These are phyloP conservation scores for Epichloe coenophiala DNA, from an alignment of 2,329 filamentous ascomycete genomes.

Conservation along the genomic window DNA sequence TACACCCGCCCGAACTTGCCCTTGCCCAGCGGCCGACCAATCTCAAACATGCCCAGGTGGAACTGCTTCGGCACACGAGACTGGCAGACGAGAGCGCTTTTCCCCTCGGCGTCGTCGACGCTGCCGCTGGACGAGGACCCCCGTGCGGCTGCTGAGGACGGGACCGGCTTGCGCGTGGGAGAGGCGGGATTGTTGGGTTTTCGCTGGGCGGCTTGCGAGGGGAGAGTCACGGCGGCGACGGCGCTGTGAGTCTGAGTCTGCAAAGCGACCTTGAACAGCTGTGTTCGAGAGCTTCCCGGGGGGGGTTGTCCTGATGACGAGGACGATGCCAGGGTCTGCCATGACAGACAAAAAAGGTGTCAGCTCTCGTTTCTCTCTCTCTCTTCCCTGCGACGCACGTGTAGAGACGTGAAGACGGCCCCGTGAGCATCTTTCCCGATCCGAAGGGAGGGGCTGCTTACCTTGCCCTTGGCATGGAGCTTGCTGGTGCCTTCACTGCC, in stretches of 20 bases:
- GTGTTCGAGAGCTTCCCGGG: constrained; percentile 52
- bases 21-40: constrained; percentile 59
- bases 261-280: constrained; percentile 74
- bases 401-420: neutral
- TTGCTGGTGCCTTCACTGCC: constrained; percentile 32
- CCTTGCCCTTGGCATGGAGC: constrained; percentile 63
- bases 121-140: constrained; percentile 39
- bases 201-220: constrained; percentile 50
- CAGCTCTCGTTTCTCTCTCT: neutral
- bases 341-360: neutral
- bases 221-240: constrained; percentile 52
- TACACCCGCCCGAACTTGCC: constrained; percentile 65
- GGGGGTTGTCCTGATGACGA: constrained; percentile 25
- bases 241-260: constrained; percentile 62
- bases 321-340: constrained; percentile 15
- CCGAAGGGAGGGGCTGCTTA: constrained; percentile 23
- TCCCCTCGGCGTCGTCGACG: constrained; percentile 25
- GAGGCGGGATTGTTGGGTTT: constrained; percentile 34
- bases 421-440: neutral
- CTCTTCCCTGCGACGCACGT: neutral
- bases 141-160: constrained; percentile 16
- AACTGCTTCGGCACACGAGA: constrained; percentile 5
- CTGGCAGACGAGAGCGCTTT: neutral
- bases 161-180: constrained; percentile 36
- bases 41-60: constrained; percentile 54